Evolutionary conservation across 768 basidiomycete species (phyloP).

Genomic region (Mycena vitilis): DNA sequence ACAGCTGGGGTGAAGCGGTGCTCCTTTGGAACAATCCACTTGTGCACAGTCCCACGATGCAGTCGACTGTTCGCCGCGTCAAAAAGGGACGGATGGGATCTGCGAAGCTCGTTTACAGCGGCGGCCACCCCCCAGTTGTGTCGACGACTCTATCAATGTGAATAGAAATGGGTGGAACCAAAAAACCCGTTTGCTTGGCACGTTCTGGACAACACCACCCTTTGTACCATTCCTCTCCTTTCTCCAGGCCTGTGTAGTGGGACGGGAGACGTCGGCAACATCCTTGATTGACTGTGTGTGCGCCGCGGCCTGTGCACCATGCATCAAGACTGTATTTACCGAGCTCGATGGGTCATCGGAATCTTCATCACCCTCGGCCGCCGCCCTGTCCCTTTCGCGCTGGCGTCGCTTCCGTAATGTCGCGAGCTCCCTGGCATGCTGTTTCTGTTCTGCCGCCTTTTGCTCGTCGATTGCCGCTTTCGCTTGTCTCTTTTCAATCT

Average conservation of each 20-base stretch:
- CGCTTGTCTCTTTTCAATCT: background rate
- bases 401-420: background rate
- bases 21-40: background rate
- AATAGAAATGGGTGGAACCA: constrained; percentile 13
- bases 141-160: background rate
- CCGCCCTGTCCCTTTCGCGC: background rate
- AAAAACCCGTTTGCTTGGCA: background rate
- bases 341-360: background rate
- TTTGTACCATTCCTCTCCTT: background rate
- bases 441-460: background rate
- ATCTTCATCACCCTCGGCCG: background rate
- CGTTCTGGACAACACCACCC: background rate
- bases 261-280: background rate
- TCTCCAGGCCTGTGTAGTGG: background rate
- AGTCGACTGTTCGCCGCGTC: background rate
- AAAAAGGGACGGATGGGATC: constrained; percentile 3
- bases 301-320: background rate
- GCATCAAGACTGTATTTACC: background rate
- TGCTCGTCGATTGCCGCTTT: background rate
- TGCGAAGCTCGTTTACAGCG: background rate
- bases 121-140: background rate
- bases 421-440: background rate
- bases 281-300: background rate
- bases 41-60: background rate
- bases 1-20: constrained; percentile 3